Base-by-base conservation (phyloP, 164 flowering plant species). In the Litsea cubeba region DNA sequence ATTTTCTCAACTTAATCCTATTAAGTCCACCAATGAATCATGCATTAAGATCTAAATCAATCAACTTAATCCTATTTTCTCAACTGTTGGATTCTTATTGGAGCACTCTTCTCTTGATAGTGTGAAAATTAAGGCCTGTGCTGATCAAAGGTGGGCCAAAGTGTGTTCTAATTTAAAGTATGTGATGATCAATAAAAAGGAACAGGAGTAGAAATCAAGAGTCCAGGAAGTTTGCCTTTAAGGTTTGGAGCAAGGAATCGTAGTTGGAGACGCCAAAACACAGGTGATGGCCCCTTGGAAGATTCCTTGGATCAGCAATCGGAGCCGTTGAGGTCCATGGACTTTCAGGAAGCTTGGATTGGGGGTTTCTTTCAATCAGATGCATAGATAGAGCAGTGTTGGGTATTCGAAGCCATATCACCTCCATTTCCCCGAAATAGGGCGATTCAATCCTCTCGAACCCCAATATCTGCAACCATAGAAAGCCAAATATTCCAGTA, bases 201-300 rank as follows among this genome's bases (percentile, higher is more conserved):
- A 30, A 30, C 35, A 3, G 35, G 35, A 30, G 1, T 40, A 40
- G 46, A 40, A 40, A 40, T 40, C 11, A 40, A 40, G 46, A 40
- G 46, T 68, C 58, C 17, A 26, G 50, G 20, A 58, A 40, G 10
- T 15, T 24, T 76, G 84, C 98, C 97, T 91, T 86, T 57, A 93
- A 87, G 71, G 79, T 73, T 54, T 84, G 85, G 11, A 93, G 81
- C 50, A 93, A 81, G 40, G 89, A 82, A 8, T 90, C 90, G 72
- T 84, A 91, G 75, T 95, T 86, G 75, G 93, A 74, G 69, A 95
- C 91, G 54, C 85, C 77, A 80, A 93, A 89, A 71, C 83, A 85
- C 72, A 95, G 50, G 72, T 95, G 99, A 77, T 95, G 99, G 10
- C 97, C 94, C 69, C 93, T 79, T 49, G 89, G 87, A 15, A 95